Evolutionary conservation across 2,329 filamentous ascomycete genomes (phyloP), one percentile per base, ranked within the genome.

Genomic region (Fusarium sp.): DNA sequence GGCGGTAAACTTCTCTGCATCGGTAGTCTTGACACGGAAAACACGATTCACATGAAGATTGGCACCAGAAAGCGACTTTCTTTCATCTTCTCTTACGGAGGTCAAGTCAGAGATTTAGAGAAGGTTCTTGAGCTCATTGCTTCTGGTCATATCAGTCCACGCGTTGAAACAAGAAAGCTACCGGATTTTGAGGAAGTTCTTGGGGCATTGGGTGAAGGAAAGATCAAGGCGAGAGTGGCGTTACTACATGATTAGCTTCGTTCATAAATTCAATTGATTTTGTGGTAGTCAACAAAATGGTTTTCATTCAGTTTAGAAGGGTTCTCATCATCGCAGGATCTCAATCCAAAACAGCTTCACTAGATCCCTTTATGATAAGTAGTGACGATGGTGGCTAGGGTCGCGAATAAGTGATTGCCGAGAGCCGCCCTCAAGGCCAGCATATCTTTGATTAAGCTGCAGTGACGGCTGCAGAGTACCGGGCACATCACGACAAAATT

Each of bases 61-160:
- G 83, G 83, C 0, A 84, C 84, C 12, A 75, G 84, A 24, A 85
- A 85, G 73, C 73, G 84, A 36, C 71, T 85, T 6, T 81, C 77
- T 18, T 83, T 81, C 38, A 82, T 85, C 7, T 85, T 85, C 35
- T 83, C 82, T 14, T 86, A 86, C 47, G 84, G 83, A 8, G 84
- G 84, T 0, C 84, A 83, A 62, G 75, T 83, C 3, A 63, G 67
- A 17, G 84, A 85, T 60, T 70, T 87, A n/a, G 71, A 78, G 39
- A 77, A 82, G 45, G 81, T 83, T 5, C 68, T 76, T 22, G n/a
- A 62, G 6, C 59, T 76, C 24, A 64, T 77, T 14, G 61, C 72
- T 3, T 38, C 61, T 18, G 61, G 72, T 0, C 38, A 47, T 11
- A 74, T 76, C 13, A 63, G 20, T 0, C 74, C 74, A 0, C 72